Evolutionary conservation across 2,329 filamentous ascomycete species (phyloP).

Genomic region (Rhinocladiella mackenziei): DNA sequence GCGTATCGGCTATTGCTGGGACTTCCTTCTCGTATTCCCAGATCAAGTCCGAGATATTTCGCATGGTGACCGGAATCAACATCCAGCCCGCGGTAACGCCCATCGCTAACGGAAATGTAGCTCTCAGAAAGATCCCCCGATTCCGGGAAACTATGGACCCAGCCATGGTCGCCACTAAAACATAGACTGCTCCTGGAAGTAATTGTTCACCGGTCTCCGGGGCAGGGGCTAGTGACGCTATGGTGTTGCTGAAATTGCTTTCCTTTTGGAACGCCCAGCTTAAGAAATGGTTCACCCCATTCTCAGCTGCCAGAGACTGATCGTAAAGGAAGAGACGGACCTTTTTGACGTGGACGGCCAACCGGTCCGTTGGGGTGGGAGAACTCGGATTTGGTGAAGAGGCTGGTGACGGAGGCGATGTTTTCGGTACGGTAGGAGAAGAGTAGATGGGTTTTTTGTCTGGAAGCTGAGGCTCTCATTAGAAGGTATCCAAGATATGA

Average conservation of each 20-base stretch:
- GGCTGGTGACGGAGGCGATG: constrained; percentile 18
- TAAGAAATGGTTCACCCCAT: constrained; percentile 76
- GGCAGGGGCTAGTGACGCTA: constrained; percentile 82
- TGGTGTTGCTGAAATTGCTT: constrained; percentile 80
- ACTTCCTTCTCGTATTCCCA: constrained; percentile 93
- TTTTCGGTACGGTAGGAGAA: constrained; percentile 14
- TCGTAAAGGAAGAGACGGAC: constrained; percentile 76
- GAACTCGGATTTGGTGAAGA: constrained; percentile 27
- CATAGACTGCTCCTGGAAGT: constrained; percentile 85
- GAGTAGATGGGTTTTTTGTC: constrained; percentile 44
- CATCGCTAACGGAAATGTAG: constrained; percentile 70
- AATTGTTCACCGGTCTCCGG: constrained; percentile 82
- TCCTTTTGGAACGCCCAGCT: constrained; percentile 79
- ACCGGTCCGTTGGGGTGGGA: constrained; percentile 82
- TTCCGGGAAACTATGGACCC: constrained; percentile 87
- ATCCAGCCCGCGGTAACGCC: constrained; percentile 79
- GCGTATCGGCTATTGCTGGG: constrained; percentile 76
- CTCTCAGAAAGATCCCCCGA: constrained; percentile 76
- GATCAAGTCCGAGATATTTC: constrained; percentile 76
- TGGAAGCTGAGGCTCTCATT: constrained; percentile 18
- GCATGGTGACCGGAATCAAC: constrained; percentile 82
- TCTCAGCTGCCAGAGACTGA: constrained; percentile 70
- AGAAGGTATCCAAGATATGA: background rate
- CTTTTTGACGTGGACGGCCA: constrained; percentile 75
- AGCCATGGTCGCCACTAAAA: constrained; percentile 90